phyloP scores from a whole-genome alignment of 1,284 basidiomycete genomes.

The Coniferiporia sulphurascens region DNA sequence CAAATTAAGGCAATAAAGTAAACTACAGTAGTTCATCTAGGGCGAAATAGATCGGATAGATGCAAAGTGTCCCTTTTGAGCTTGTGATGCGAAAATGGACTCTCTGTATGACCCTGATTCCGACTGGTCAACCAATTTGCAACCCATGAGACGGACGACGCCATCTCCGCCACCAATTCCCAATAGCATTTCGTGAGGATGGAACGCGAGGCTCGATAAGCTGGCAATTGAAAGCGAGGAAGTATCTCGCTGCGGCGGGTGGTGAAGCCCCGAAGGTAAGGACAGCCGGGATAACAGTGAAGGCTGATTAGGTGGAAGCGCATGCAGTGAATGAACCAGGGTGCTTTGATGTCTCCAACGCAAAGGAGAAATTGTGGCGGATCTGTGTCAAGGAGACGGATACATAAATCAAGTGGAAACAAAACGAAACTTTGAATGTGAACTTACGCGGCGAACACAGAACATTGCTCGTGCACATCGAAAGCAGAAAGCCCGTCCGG shows the following conservation, averaged over 20 bases:
- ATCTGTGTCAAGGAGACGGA: constrained; percentile 34
- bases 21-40: background rate
- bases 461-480: constrained; percentile 82
- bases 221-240: constrained; percentile 60
- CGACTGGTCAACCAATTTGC: constrained; percentile 31
- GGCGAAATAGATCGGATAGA: constrained; percentile 16
- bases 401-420: constrained; percentile 12
- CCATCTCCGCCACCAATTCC: constrained; percentile 71
- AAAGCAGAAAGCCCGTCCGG: constrained; percentile 77
- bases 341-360: constrained; percentile 63
- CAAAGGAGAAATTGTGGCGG: constrained; percentile 53
- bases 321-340: constrained; percentile 48
- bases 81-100: background rate
- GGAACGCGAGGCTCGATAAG: constrained; percentile 63
- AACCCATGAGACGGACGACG: constrained; percentile 44
- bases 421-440: background rate
- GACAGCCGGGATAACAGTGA: constrained; percentile 44
- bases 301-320: constrained; percentile 27
- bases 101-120: background rate
- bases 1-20: no score
- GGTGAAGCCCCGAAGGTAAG: constrained; percentile 48
- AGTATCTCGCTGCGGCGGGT: constrained; percentile 46
- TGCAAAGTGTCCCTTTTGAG: constrained; percentile 7
- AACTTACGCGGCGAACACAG: constrained; percentile 84
- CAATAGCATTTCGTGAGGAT: constrained; percentile 78